These are phyloP conservation scores for Polychaeton citri DNA, from an alignment of 2,329 filamentous ascomycete genomes.

Conservation along the genomic window DNA sequence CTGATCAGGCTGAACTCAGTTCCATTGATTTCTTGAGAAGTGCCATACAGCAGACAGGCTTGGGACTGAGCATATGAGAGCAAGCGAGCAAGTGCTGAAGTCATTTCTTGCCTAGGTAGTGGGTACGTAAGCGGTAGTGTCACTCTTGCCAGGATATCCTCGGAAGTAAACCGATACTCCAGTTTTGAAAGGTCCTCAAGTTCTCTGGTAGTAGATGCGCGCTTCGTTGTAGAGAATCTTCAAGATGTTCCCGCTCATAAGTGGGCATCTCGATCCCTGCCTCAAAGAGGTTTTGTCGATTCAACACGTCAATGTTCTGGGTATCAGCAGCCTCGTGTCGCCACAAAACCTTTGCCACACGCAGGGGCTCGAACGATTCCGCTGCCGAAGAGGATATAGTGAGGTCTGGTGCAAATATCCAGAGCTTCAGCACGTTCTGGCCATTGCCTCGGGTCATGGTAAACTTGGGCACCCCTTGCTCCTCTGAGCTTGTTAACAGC, in stretches of 20 bases:
- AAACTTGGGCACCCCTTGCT: conserved; percentile 43
- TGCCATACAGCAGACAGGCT: too few species aligned
- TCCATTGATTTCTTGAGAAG: too few species aligned
- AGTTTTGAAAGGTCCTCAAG: conserved; percentile 49
- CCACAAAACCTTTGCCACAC: conserved; percentile 47
- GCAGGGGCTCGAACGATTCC: conserved; percentile 22
- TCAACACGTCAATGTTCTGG: conserved; percentile 5
- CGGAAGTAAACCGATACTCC: conserved; percentile 51
- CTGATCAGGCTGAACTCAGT: too few species aligned
- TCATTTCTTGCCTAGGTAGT: too few species aligned
- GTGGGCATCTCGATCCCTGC: conserved; percentile 15
- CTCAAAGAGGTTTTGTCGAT: conserved; percentile 9
- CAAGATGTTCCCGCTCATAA: conserved; percentile 26
- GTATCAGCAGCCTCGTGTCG: conserved; percentile 19
- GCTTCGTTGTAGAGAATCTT: conserved; percentile 28
- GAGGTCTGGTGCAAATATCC: conserved; percentile 49
- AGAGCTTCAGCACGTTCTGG: conserved; percentile 23
- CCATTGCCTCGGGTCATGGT: conserved; percentile 25
- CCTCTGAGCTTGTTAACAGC: conserved; percentile 42
- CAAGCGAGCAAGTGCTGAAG: too few species aligned
- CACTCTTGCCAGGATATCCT: too few species aligned
- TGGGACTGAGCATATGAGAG: too few species aligned
- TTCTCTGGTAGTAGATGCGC: conserved; percentile 36
- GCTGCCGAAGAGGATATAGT: conserved; percentile 37
- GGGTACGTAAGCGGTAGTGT: too few species aligned